phyloP scores from a whole-genome alignment of 129 eudicot genomes.

The Lactuca saligna region DNA sequence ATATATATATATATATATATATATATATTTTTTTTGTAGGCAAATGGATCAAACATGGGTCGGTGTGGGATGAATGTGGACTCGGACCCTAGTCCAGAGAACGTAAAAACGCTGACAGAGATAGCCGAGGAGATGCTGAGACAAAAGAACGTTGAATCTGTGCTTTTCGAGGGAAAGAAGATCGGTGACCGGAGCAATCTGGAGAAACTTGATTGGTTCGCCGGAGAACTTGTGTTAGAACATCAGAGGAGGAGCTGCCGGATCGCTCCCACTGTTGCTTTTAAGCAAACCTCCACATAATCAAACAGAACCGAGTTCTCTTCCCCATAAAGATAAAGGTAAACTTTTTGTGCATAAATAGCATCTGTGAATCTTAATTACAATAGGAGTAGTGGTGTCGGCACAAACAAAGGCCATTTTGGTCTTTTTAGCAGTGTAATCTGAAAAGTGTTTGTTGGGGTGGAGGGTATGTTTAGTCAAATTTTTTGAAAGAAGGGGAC shows the following conservation, averaged over 20 bases:
- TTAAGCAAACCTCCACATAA: slow-evolving; percentile 62
- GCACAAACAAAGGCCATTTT: slow-evolving; percentile 20
- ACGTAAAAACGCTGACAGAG: slow-evolving; percentile 59
- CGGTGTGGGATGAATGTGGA: slow-evolving; percentile 67
- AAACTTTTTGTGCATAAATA: background rate
- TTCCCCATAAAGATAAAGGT: slow-evolving; percentile 17
- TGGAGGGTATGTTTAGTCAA: slow-evolving; percentile 20
- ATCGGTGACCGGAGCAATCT: slow-evolving; percentile 74
- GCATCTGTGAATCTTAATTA: background rate
- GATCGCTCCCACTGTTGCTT: slow-evolving; percentile 99
- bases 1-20: too few relatives aligned
- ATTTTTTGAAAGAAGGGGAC: slow-evolving; percentile 1
- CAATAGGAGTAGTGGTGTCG: slow-evolving; percentile 7
- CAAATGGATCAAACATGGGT: slow-evolving; percentile 70
- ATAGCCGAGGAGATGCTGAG: slow-evolving; percentile 82
- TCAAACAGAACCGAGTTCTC: slow-evolving; percentile 18
- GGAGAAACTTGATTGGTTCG: slow-evolving; percentile 95
- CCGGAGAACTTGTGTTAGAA: slow-evolving; percentile 86
- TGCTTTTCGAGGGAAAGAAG: slow-evolving; percentile 78
- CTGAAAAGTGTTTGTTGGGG: slow-evolving; percentile 27
- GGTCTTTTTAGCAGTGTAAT: slow-evolving; percentile 9
- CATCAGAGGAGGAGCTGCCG: slow-evolving; percentile 95
- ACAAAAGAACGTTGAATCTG: slow-evolving; percentile 87
- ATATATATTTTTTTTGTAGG: slow-evolving; percentile 43
- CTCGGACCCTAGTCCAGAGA: slow-evolving; percentile 69